Evolutionary conservation across 2,329 filamentous ascomycete species (phyloP).

Genomic region (Claviceps africana): DNA sequence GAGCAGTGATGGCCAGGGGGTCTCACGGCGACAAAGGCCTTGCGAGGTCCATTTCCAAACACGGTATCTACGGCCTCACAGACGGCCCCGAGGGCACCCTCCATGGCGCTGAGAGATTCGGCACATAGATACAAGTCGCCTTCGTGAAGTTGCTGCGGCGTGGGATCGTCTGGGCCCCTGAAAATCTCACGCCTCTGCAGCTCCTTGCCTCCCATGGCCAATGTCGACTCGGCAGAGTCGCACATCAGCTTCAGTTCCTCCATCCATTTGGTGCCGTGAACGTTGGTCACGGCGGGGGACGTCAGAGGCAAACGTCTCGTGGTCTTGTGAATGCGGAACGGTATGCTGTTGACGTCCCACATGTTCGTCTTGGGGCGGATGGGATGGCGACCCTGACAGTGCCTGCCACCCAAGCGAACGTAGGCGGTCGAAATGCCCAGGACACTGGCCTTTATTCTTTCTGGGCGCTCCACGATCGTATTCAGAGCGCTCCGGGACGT

Average conservation of each 20-base stretch:
- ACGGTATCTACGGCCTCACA: conserved; percentile 85
- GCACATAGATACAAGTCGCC: conserved; percentile 84
- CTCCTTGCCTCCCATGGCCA: conserved; percentile 67
- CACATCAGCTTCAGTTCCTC: conserved; percentile 79
- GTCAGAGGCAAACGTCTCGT: conserved; percentile 54
- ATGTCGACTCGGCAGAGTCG: conserved; percentile 59
- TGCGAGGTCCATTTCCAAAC: conserved; percentile 51
- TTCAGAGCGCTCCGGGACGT: conserved; percentile 56
- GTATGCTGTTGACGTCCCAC: conserved; percentile 42
- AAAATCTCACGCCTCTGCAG: conserved; percentile 54
- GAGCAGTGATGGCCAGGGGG: conserved; percentile 96
- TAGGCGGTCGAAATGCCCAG: conserved; percentile 78
- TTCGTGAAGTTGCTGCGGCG: conserved; percentile 55
- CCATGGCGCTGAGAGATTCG: conserved; percentile 74
- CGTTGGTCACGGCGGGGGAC: conserved; percentile 70
- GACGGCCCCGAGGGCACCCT: conserved; percentile 83
- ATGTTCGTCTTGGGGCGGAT: conserved; percentile 49
- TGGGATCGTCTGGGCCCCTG: conserved; percentile 29
- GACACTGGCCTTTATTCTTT: conserved; percentile 72
- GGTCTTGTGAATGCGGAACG: conserved; percentile 78
- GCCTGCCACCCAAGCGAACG: conserved; percentile 71
- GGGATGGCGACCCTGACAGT: conserved; percentile 55
- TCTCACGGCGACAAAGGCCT: conserved; percentile 83
- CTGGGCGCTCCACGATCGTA: conserved; percentile 85
- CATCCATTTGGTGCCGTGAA: conserved; percentile 91